Evolutionary conservation across 352 stramenopile species (phyloP).

Genomic region (Pythium brachiatum): DNA sequence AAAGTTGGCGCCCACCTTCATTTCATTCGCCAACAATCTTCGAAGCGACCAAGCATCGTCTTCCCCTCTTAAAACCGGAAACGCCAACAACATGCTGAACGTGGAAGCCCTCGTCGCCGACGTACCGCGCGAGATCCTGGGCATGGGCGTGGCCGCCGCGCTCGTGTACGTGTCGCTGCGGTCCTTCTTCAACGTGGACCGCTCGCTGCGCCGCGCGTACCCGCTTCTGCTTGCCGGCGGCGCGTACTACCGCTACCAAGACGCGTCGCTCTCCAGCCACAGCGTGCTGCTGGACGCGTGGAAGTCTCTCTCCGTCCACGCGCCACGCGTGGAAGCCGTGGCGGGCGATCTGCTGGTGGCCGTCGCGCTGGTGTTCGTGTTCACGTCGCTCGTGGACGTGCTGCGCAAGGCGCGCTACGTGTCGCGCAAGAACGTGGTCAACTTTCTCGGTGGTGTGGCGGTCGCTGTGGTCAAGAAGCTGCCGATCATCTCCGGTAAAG

Average conservation of each 20-base stretch:
- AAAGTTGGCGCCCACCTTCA: background rate
- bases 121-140: slow-evolving; percentile 33
- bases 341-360: slow-evolving; percentile 36
- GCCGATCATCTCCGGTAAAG: slow-evolving; percentile 49
- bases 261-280: slow-evolving; percentile 7
- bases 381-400: slow-evolving; percentile 30
- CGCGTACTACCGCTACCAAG: slow-evolving; percentile 51
- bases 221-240: slow-evolving; percentile 47
- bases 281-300: slow-evolving; percentile 40
- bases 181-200: slow-evolving; percentile 66
- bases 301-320: slow-evolving; percentile 20
- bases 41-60: background rate
- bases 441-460: slow-evolving; percentile 53
- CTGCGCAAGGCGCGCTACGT: slow-evolving; percentile 69
- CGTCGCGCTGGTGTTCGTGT: slow-evolving; percentile 26
- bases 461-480: slow-evolving; percentile 55
- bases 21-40: slow-evolving; percentile 22
- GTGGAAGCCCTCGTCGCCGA: slow-evolving; percentile 28
- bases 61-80: background rate
- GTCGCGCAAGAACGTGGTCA: slow-evolving; percentile 71
- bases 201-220: slow-evolving; percentile 52
- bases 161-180: slow-evolving; percentile 63
- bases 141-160: slow-evolving; percentile 33
- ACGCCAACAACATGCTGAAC: slow-evolving; percentile 18
- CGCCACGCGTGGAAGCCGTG: slow-evolving; percentile 37